Percentiles rank a stretch among this genome's conserved stretches.
Evolutionary conservation across 345 rosid species (phyloP).

Genomic region (Hibiscus mutabilis): DNA sequence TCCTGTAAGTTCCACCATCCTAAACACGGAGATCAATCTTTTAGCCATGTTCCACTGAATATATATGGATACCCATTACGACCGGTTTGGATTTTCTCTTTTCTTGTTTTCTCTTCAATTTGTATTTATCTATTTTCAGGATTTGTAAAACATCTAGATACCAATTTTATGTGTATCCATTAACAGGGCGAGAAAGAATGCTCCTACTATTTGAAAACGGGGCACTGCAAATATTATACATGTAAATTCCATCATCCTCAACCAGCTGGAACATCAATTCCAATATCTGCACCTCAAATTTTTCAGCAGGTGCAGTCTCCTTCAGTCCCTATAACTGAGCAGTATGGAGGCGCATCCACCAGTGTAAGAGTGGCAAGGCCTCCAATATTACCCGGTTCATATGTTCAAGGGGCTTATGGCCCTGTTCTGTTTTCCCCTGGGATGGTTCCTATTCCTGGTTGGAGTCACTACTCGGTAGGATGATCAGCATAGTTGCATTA

Average conservation of each 20-base stretch:
- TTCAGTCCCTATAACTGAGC: conserved; percentile 57
- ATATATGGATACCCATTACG: conserved; percentile 72
- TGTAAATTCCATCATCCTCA: conserved; percentile 97
- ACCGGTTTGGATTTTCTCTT: conserved; percentile 39
- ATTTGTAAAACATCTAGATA: not conserved
- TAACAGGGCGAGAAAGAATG: conserved; percentile 86
- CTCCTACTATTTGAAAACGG: conserved; percentile 86
- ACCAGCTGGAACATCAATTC: conserved; percentile 51
- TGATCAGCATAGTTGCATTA: not conserved
- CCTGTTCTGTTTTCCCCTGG: conserved; percentile 68
- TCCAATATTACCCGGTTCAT: conserved; percentile 59
- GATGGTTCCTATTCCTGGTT: conserved; percentile 64
- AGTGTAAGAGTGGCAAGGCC: conserved; percentile 62
- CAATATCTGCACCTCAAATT: conserved; percentile 62
- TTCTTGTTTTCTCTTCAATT: conserved; percentile 1
- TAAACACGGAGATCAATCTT: conserved; percentile 61
- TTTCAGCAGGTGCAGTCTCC: conserved; percentile 80
- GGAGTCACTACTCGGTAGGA: conserved; percentile 83
- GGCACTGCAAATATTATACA: conserved; percentile 87
- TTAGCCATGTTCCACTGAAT: conserved; percentile 57
- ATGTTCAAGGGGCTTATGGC: conserved; percentile 78
- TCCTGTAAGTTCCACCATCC: conserved; percentile 98
- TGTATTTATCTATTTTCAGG: not conserved
- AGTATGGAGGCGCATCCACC: conserved; percentile 49
- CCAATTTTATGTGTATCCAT: conserved; percentile 21